phyloP scores from a whole-genome alignment of 73 alveolate genomes.

The Breviolum minutum region DNA sequence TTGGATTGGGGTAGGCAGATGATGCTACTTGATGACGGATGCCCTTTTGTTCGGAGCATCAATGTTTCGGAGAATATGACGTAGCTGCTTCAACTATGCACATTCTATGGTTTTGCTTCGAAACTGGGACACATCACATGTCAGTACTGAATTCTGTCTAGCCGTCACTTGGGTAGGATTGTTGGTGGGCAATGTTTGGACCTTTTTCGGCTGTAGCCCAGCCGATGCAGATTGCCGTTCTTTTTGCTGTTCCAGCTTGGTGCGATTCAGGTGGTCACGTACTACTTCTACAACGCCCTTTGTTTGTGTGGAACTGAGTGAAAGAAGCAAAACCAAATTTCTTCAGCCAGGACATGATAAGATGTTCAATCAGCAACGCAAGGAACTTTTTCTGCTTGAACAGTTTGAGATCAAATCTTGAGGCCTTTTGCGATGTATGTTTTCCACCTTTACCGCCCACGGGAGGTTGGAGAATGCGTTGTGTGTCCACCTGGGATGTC shows the following conservation, averaged over 20 bases:
- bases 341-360: too few relatives aligned
- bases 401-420: not conserved
- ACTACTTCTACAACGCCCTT: constrained; percentile 46
- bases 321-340: not conserved
- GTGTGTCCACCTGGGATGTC: not conserved
- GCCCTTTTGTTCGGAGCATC: too few relatives aligned
- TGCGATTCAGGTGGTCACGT: constrained; percentile 34
- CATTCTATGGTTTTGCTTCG: too few relatives aligned
- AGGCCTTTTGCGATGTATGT: constrained; percentile 83
- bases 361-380: too few relatives aligned
- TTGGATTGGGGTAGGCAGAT: not conserved
- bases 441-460: constrained; percentile 57
- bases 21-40: not conserved
- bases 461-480: not conserved
- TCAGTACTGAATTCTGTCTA: too few relatives aligned
- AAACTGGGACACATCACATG: too few relatives aligned
- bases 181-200: too few relatives aligned
- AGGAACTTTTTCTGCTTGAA: not conserved
- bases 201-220: too few relatives aligned
- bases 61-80: too few relatives aligned
- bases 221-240: too few relatives aligned
- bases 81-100: too few relatives aligned
- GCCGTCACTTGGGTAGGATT: too few relatives aligned
- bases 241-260: not conserved
- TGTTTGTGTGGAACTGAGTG: constrained; percentile 38